Conservation (phyloP, 2,329 filamentous ascomycete species). For the Monosporascus sp. region DNA sequence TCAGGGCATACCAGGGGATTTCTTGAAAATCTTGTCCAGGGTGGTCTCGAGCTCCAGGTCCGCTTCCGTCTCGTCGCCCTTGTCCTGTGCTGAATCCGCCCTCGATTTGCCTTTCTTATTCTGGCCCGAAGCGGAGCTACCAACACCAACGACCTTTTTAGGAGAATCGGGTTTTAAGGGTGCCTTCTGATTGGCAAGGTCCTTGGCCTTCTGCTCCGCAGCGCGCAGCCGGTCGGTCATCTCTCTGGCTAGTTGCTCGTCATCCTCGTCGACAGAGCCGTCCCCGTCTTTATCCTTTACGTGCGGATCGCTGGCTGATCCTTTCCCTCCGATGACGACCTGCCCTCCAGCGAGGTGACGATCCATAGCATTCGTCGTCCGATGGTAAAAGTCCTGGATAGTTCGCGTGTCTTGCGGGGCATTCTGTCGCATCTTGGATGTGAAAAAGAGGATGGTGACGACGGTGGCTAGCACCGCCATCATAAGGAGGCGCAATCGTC, state of each 20-base stretch:
- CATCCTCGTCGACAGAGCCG: constrained; percentile 52
- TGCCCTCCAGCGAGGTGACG: constrained; percentile 29
- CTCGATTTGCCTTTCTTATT: constrained; percentile 32
- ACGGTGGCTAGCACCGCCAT: constrained; percentile 61
- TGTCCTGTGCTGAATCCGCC: constrained; percentile 47
- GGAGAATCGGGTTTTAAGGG: constrained; percentile 56
- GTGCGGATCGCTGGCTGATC: constrained; percentile 31
- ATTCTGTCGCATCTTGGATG: constrained; percentile 51
- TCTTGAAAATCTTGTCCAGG: constrained; percentile 75
- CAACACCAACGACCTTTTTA: constrained; percentile 53
- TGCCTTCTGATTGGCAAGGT: constrained; percentile 62
- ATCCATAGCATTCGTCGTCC: constrained; percentile 53
- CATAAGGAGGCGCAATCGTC: constrained; percentile 63
- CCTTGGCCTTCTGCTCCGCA: constrained; percentile 65
- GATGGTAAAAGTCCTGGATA: constrained; percentile 54
- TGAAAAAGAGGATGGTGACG: constrained; percentile 69
- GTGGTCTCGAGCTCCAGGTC: constrained; percentile 63
- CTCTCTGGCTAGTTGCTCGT: constrained; percentile 45
- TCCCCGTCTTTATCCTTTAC: constrained; percentile 50
- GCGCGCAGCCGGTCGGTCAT: constrained; percentile 61
- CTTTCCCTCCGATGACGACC: constrained; percentile 36
- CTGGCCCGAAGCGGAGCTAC: constrained; percentile 52
- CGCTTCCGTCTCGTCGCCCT: constrained; percentile 29
- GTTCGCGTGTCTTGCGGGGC: constrained; percentile 39
- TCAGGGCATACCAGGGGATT: constrained; percentile 65